Percentiles rank a stretch among this genome's conserved stretches.
Conservation (phyloP, 345 rosid genomes). For the Cardamine resedifolia region DNA sequence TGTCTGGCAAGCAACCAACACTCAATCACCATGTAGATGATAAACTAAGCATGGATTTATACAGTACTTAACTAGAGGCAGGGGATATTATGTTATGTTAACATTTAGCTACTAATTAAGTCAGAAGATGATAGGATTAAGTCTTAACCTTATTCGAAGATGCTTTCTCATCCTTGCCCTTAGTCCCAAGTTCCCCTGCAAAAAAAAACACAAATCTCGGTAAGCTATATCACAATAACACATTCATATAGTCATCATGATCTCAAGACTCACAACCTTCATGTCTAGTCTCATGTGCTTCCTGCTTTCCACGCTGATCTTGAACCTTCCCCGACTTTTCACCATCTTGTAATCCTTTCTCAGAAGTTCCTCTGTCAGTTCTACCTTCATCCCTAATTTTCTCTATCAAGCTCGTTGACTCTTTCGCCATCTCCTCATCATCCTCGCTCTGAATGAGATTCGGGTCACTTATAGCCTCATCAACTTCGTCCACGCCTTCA, state of each 20-base stretch:
- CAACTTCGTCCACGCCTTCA: background rate
- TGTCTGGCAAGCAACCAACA: no score
- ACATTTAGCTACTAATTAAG: background rate
- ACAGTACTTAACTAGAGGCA: background rate
- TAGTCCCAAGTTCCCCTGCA: slow-evolving; percentile 20
- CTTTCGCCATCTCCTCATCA: slow-evolving; percentile 41
- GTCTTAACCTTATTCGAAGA: slow-evolving; percentile 35
- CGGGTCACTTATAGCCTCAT: background rate
- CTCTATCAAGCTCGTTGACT: slow-evolving; percentile 49
- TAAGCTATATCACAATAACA: background rate
- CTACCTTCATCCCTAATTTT: slow-evolving; percentile 47
- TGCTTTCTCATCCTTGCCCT: slow-evolving; percentile 23
- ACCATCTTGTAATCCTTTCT: slow-evolving; percentile 11
- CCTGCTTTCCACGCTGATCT: slow-evolving; percentile 18
- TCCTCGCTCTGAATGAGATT: slow-evolving; percentile 11
- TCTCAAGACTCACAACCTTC: slow-evolving; percentile 21
- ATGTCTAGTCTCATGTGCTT: background rate
- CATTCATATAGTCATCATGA: background rate
- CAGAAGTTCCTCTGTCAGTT: slow-evolving; percentile 13
- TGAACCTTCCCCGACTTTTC: slow-evolving; percentile 27
- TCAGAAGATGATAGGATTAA: slow-evolving; percentile 5
- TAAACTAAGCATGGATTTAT: background rate
- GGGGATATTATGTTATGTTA: slow-evolving; percentile 9
- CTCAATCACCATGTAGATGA: background rate
- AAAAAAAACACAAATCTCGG: background rate